Percentiles rank a stretch among this genome's conserved stretches.
These are phyloP conservation scores for Aspergillus avenaceus DNA, from an alignment of 495 filamentous ascomycete species.

Conservation along the genomic window DNA sequence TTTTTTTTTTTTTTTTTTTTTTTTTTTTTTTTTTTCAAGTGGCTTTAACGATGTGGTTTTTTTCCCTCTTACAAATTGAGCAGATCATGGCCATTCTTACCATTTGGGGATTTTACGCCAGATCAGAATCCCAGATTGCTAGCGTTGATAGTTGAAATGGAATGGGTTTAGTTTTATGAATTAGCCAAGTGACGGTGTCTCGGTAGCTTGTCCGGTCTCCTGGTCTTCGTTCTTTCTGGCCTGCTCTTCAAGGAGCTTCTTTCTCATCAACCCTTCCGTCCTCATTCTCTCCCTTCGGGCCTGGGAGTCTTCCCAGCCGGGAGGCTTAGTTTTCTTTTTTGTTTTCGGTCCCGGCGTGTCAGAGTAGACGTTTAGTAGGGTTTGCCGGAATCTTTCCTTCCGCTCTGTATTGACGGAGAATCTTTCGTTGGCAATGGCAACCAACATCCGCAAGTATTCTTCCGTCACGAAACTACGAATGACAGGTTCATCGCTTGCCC, in stretches of 20 bases:
- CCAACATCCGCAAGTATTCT: constrained; percentile 57
- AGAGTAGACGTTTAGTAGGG: constrained; percentile 19
- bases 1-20: not conserved
- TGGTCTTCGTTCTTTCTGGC: constrained; percentile 8
- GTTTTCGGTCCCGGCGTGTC: constrained; percentile 8
- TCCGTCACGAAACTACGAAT: constrained; percentile 45
- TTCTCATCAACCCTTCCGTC: constrained; percentile 54
- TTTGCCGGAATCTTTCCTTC: constrained; percentile 54
- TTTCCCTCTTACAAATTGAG: no score
- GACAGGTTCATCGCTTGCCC: constrained; percentile 31
- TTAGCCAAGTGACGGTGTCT: not conserved
- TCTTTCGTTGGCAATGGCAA: constrained; percentile 68
- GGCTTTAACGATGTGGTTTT: no score
- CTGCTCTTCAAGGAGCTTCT: constrained; percentile 24
- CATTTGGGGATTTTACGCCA: not conserved
- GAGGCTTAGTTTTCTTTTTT: constrained; percentile 19
- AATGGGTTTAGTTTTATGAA: not conserved
- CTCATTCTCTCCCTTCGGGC: constrained; percentile 56
- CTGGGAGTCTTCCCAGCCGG: constrained; percentile 55
- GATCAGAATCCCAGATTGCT: not conserved
- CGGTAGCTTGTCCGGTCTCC: not conserved
- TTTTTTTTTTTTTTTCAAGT: not conserved
- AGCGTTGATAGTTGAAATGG: not conserved
- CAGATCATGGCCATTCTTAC: not conserved
- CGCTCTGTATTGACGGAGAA: constrained; percentile 72